phyloP scores from a whole-genome alignment of 2,329 filamentous ascomycete genomes.

The Lomentospora prolificans region DNA sequence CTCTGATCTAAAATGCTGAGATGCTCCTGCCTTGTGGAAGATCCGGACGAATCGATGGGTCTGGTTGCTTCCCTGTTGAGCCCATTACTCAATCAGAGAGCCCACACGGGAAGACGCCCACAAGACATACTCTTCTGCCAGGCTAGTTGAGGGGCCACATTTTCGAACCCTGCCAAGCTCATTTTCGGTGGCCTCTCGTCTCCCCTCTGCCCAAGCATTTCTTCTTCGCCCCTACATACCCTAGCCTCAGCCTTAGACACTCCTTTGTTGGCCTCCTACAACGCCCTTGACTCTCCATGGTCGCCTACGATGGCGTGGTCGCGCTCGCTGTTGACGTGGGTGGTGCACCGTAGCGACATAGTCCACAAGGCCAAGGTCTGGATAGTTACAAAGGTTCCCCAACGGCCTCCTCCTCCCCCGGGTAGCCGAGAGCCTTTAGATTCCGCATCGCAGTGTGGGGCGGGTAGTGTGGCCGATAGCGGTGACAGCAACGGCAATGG shows the following conservation, averaged over 20 bases:
- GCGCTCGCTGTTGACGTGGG: slow-evolving; percentile 1
- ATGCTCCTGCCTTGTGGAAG: too few relatives aligned
- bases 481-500: background rate
- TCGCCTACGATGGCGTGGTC: slow-evolving; percentile 3
- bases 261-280: background rate
- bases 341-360: background rate
- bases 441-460: slow-evolving; percentile 4
- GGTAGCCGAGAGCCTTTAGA: background rate
- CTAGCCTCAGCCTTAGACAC: background rate
- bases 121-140: too few relatives aligned
- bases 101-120: too few relatives aligned
- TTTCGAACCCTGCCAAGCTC: too few relatives aligned
- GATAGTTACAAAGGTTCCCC: background rate
- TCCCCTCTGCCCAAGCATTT: too few relatives aligned
- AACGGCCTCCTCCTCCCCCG: background rate
- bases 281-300: background rate
- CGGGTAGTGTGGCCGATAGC: background rate
- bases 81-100: too few relatives aligned
- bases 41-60: too few relatives aligned
- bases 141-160: too few relatives aligned
- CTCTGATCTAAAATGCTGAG: too few relatives aligned
- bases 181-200: too few relatives aligned
- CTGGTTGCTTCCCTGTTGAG: too few relatives aligned
- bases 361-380: background rate
- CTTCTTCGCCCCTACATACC: background rate